phyloP scores from a whole-genome alignment of 176 grass and related monocot genomes.

The Thalia dealbata region DNA sequence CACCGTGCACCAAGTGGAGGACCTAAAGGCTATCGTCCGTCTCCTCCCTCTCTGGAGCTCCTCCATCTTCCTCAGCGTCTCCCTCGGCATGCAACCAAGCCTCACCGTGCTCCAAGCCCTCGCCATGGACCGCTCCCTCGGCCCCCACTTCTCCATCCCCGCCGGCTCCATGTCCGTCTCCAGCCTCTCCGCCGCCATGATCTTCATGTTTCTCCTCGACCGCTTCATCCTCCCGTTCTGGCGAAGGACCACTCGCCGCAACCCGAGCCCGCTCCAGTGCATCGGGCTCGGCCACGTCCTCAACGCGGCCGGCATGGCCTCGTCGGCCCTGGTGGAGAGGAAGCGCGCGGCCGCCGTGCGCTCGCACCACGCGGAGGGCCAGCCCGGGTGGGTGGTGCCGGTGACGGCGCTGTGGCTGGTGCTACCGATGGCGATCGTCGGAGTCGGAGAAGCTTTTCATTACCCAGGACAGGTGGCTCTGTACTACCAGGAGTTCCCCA shows the following conservation, averaged over 20 bases:
- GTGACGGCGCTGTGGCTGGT: too few relatives aligned
- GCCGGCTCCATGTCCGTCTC: slow-evolving; percentile 41
- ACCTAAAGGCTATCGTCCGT: slow-evolving; percentile 56
- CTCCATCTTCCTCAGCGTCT: slow-evolving; percentile 20
- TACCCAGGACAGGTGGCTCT: too few relatives aligned
- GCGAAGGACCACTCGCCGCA: slow-evolving; percentile 15
- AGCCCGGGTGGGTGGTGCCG: too few relatives aligned
- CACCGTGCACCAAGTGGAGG: slow-evolving; percentile 64
- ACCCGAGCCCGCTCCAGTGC: slow-evolving; percentile 37
- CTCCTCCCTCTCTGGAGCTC: slow-evolving; percentile 29
- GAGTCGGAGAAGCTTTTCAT: too few relatives aligned
- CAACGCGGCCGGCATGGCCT: slow-evolving; percentile 17
- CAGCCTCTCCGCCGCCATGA: slow-evolving; percentile 7
- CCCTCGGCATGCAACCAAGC: slow-evolving; percentile 14
- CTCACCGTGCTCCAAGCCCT: slow-evolving; percentile 30
- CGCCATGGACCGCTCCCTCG: slow-evolving; percentile 26
- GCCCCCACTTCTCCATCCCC: slow-evolving; percentile 22
- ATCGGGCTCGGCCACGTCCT: slow-evolving; percentile 34
- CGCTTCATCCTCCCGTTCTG: slow-evolving; percentile 46
- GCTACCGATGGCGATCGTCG: too few relatives aligned
- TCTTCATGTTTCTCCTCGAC: slow-evolving; percentile 45
- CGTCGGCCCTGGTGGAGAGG: slow-evolving; percentile 27
- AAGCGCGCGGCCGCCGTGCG: slow-evolving; percentile 6
- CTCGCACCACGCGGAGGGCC: background rate
- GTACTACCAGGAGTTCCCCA: too few relatives aligned